These are phyloP conservation scores for Microbotryomycetes sp. DNA, from an alignment of 1,284 basidiomycete genomes.

Conservation along the genomic window DNA sequence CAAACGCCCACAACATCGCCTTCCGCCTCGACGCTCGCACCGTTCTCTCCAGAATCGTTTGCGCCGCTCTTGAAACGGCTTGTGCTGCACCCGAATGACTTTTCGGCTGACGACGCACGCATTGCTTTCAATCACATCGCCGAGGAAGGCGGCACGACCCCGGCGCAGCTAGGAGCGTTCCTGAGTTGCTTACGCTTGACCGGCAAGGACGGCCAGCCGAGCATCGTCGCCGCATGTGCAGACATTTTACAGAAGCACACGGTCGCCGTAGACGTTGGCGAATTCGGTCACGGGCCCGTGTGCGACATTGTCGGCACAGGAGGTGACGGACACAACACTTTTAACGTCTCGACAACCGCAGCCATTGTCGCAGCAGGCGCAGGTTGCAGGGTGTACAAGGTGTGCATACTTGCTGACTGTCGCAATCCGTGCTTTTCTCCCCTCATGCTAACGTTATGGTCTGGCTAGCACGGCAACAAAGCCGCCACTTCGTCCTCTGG, in stretches of 20 bases:
- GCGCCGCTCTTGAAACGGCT: constrained; percentile 30
- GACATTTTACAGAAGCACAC: constrained; percentile 61
- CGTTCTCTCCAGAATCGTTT: constrained; percentile 21
- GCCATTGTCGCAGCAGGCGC: constrained; percentile 91
- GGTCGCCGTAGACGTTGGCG: constrained; percentile 51
- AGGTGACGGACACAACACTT: constrained; percentile 95
- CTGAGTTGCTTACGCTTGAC: constrained; percentile 33
- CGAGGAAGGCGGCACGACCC: constrained; percentile 6
- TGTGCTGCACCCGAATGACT: constrained; percentile 15
- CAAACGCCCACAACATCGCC: neutral
- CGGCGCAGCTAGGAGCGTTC: constrained; percentile 36
- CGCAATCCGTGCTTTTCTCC: neutral
- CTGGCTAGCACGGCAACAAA: constrained; percentile 72
- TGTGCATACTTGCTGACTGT: constrained; percentile 41
- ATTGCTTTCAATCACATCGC: constrained; percentile 30
- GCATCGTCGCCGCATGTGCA: constrained; percentile 56
- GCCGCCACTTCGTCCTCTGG: constrained; percentile 93
- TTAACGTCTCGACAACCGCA: constrained; percentile 95
- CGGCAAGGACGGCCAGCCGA: constrained; percentile 32
- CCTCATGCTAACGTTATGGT: neutral
- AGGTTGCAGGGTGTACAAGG: constrained; percentile 87
- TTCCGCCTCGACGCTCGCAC: neutral
- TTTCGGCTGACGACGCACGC: constrained; percentile 18
- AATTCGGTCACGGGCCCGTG: constrained; percentile 20
- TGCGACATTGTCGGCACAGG: constrained; percentile 65